Percentiles rank a stretch among this genome's conserved stretches.
These are phyloP conservation scores for Fusarium transvaalense DNA, from an alignment of 2,329 filamentous ascomycete genomes.

Conservation along the genomic window DNA sequence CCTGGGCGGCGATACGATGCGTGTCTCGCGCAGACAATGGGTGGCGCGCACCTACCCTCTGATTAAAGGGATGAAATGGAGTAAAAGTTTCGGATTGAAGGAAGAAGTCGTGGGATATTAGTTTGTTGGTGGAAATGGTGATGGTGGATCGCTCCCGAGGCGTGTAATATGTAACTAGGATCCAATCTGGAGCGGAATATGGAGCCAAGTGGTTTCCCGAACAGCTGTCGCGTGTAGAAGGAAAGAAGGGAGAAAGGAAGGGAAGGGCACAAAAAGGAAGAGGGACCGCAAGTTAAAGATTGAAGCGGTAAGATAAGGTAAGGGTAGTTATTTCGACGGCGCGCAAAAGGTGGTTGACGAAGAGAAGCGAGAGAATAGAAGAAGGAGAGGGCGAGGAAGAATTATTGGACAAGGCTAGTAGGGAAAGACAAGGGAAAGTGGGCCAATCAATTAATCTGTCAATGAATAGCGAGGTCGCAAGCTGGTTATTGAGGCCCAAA, in stretches of 20 bases:
- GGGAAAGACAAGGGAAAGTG: constrained; percentile 15
- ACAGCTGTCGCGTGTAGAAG: constrained; percentile 3
- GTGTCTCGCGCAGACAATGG: constrained; percentile 29
- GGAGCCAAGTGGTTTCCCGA: constrained; percentile 21
- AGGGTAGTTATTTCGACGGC: constrained; percentile 22
- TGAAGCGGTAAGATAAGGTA: not conserved
- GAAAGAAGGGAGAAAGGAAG: constrained; percentile 8
- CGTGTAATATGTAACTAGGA: constrained; percentile 21
- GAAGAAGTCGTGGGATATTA: constrained; percentile 25
- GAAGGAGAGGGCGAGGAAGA: constrained; percentile 4
- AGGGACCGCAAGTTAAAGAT: constrained; percentile 7
- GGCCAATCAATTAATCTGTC: constrained; percentile 25
- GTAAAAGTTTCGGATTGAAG: not conserved
- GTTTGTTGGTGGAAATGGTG: constrained; percentile 30
- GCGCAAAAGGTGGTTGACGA: constrained; percentile 29
- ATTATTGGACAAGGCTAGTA: constrained; percentile 23
- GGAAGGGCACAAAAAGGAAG: not conserved
- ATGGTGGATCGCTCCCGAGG: constrained; percentile 28
- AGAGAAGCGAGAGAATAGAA: constrained; percentile 22
- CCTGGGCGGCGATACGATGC: not conserved
- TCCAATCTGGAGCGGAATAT: not conserved
- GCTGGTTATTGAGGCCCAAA: not conserved
- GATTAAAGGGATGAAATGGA: constrained; percentile 15
- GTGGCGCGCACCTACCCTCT: constrained; percentile 15
- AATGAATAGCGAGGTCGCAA: not conserved